Evolutionary conservation across 2,329 filamentous ascomycete genomes (phyloP).

Genomic region (Diaporthe nobilis): DNA sequence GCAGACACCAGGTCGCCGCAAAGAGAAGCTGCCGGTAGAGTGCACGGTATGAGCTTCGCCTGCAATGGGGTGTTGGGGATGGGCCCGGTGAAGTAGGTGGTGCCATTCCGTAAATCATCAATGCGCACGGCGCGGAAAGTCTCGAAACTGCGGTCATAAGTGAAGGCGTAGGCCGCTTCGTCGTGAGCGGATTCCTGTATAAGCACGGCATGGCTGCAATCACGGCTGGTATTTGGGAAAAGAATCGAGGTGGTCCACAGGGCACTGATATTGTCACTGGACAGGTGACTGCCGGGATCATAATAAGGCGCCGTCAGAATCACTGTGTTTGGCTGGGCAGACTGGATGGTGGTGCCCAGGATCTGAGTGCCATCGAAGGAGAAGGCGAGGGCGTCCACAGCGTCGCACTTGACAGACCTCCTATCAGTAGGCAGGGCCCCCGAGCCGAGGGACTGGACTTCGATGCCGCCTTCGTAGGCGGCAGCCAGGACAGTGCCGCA

Average conservation of each 20-base stretch:
- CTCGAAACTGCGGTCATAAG: constrained; percentile 82
- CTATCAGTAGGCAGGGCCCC: constrained; percentile 75
- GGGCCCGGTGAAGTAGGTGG: constrained; percentile 84
- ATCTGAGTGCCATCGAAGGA: constrained; percentile 84
- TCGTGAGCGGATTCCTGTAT: constrained; percentile 72
- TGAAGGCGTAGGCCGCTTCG: constrained; percentile 82
- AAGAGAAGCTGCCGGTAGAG: constrained; percentile 77
- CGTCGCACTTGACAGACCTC: constrained; percentile 83
- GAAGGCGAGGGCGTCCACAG: constrained; percentile 81
- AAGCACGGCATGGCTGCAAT: constrained; percentile 83
- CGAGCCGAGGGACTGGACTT: constrained; percentile 82
- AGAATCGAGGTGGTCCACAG: constrained; percentile 90
- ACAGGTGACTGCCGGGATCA: constrained; percentile 76
- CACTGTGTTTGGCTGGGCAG: constrained; percentile 77
- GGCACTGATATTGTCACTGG: constrained; percentile 77
- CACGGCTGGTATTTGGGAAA: constrained; percentile 84
- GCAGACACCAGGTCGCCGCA: constrained; percentile 80
- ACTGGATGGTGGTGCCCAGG: constrained; percentile 79
- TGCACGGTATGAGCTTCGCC: constrained; percentile 76
- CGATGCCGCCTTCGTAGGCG: constrained; percentile 90
- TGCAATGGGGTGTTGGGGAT: constrained; percentile 65
- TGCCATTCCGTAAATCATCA: constrained; percentile 81
- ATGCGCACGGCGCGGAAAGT: constrained; percentile 84
- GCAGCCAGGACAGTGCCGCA: constrained; percentile 86
- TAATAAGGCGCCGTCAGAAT: constrained; percentile 86